phyloP scores from a whole-genome alignment of 805 yeast species.

The Schwanniomyces occidentalis region DNA sequence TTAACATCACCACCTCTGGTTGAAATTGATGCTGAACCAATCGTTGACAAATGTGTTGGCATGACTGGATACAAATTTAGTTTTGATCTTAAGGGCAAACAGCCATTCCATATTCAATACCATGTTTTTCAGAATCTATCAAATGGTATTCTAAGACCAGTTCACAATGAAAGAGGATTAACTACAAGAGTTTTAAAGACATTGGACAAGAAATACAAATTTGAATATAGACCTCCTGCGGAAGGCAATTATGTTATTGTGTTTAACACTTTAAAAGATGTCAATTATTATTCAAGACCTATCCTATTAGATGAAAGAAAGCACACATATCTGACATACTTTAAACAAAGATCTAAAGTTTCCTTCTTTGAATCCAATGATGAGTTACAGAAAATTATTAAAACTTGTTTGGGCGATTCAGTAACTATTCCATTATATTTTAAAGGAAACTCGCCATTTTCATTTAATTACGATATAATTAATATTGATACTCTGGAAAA shows the following conservation, averaged over 20 bases:
- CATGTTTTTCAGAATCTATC: slow-evolving; percentile 51
- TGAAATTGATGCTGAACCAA: slow-evolving; percentile 51
- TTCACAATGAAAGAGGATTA: slow-evolving; percentile 31
- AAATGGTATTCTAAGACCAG: slow-evolving; percentile 31
- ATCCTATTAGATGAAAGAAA: slow-evolving; percentile 32
- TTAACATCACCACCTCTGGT: slow-evolving; percentile 43
- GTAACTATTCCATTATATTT: slow-evolving; percentile 53
- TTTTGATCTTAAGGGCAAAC: slow-evolving; percentile 74
- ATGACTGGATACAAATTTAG: slow-evolving; percentile 74
- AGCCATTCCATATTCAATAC: slow-evolving; percentile 75
- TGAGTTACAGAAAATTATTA: slow-evolving; percentile 15
- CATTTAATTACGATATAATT: slow-evolving; percentile 65
- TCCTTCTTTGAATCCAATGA: slow-evolving; percentile 24
- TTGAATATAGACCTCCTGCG: slow-evolving; percentile 70
- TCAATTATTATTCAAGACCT: slow-evolving; percentile 51
- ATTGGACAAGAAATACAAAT: slow-evolving; percentile 22
- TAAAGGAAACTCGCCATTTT: slow-evolving; percentile 80
- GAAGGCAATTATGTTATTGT: slow-evolving; percentile 83
- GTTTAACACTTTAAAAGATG: slow-evolving; percentile 63
- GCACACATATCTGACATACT: slow-evolving; percentile 64
- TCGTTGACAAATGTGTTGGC: slow-evolving; percentile 88
- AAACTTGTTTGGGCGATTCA: slow-evolving; percentile 31
- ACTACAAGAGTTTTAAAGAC: slow-evolving; percentile 30
- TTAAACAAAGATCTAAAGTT: slow-evolving; percentile 63
- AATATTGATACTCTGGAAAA: slow-evolving; percentile 35